These are phyloP conservation scores for Tricholoma bakamatsutake DNA, from an alignment of 768 basidiomycete species.

Conservation along the genomic window DNA sequence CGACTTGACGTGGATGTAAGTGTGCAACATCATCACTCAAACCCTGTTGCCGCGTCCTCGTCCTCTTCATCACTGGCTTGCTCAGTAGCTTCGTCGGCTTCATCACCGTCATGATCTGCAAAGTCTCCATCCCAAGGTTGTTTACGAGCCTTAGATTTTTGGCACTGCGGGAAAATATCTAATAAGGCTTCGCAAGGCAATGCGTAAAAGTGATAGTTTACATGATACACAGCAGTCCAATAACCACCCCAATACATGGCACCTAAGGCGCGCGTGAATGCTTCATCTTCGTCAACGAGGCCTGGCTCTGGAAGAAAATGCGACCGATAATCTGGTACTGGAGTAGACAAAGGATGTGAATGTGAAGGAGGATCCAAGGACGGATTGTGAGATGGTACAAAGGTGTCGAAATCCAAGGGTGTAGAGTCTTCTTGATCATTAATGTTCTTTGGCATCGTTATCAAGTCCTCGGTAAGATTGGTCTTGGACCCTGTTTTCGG, in stretches of 20 bases:
- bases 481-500: constrained; percentile 18
- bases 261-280: constrained; percentile 65
- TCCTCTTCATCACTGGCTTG: constrained; percentile 12
- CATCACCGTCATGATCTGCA: constrained; percentile 13
- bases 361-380: constrained; percentile 35
- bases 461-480: not conserved
- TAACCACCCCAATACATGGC: constrained; percentile 89
- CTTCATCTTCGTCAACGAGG: constrained; percentile 62
- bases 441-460: not conserved
- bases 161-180: constrained; percentile 22
- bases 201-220: constrained; percentile 25
- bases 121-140: constrained; percentile 13
- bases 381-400: constrained; percentile 65
- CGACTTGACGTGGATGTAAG: not conserved
- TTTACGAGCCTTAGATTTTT: constrained; percentile 21
- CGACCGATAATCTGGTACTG: constrained; percentile 19
- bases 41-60: constrained; percentile 23
- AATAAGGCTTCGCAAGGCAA: not conserved
- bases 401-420: constrained; percentile 66
- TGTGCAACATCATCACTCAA: constrained; percentile 26
- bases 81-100: constrained; percentile 4
- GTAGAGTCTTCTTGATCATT: constrained; percentile 43
- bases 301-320: constrained; percentile 27
- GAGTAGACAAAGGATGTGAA: constrained; percentile 8
- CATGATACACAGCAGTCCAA: constrained; percentile 84